Base-by-base conservation (phyloP, 2,329 filamentous ascomycete species). In the Penicillium sp. region DNA sequence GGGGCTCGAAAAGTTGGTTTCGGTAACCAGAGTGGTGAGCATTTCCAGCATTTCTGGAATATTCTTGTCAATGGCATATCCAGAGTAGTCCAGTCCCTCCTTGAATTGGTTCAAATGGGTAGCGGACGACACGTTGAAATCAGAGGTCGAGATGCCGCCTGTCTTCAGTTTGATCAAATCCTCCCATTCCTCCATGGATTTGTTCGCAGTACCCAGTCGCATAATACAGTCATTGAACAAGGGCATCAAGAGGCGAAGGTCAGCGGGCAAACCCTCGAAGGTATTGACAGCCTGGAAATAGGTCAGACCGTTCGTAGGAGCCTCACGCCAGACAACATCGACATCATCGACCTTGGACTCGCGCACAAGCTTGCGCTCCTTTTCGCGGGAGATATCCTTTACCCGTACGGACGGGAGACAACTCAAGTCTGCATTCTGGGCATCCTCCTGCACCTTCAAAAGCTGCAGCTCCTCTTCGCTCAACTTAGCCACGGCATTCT, bases 131-230 rank as follows among this genome's bases (percentile, higher is more conserved):
- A 88, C 86, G n/a, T 88, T 85, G 74, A 95, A 89, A 64, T 96
- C 92, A 1, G 89, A 87, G 15, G 95, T 86, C 2, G 87, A 89
- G 35, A 99, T 84, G 9, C 94, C 94, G 20, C 94, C 94, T 1
- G 94, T 97, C 77, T 95, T 96, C 27, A 97, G 82, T 73, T 97
- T 97, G 73, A 99, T 97, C 53, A 92, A 76, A 68, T 97, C 94
- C 73, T 99, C 94, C 49, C 97, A 84, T 72, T 97, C 87, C 72
- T 97, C 94, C 89, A 96, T 97, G 0, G 87, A 86, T 81, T 89
- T 89, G 56, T 87, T 84, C 65, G 89, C 89, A 2, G 93, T 99
- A 14, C 94, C 94, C 8, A 99, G 82, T 20, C 94, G 88, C 89
- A 97, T 94, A 58, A 99, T 87, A 35, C 89, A 87, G 69, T 96